These are phyloP conservation scores for Pichia insulana DNA, from an alignment of 805 yeast genomes.

Conservation along the genomic window DNA sequence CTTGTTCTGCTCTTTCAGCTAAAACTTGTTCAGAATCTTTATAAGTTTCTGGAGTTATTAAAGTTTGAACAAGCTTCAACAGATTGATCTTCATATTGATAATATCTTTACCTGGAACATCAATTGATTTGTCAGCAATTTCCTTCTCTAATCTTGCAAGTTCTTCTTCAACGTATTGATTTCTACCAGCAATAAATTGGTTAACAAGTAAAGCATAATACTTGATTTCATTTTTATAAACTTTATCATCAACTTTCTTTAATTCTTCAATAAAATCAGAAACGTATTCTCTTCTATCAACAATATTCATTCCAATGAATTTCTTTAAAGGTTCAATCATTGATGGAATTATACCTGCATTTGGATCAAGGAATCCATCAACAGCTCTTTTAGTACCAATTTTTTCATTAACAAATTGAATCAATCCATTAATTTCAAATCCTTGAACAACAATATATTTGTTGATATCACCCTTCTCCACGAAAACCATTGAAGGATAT, in stretches of 20 bases:
- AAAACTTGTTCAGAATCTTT: constrained; percentile 13
- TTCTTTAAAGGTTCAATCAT: constrained; percentile 25
- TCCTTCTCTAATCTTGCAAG: constrained; percentile 36
- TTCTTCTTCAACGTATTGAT: constrained; percentile 38
- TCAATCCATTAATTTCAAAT: constrained; percentile 39
- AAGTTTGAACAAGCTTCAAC: constrained; percentile 17
- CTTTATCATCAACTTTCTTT: constrained; percentile 24
- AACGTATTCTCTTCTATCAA: constrained; percentile 19
- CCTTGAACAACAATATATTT: constrained; percentile 31
- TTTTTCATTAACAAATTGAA: constrained; percentile 40
- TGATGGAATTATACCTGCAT: constrained; percentile 34
- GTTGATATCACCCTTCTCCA: constrained; percentile 32
- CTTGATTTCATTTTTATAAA: constrained; percentile 23
- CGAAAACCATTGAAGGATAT: constrained; percentile 49
- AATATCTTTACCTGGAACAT: constrained; percentile 38
- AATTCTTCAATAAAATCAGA: constrained; percentile 31
- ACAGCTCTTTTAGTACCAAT: constrained; percentile 33
- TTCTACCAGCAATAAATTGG: constrained; percentile 37
- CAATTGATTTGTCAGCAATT: constrained; percentile 31
- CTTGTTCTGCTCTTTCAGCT: constrained; percentile 7
- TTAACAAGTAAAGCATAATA: constrained; percentile 40
- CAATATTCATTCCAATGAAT: constrained; percentile 24
- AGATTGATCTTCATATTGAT: constrained; percentile 42
- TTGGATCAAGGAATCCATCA: constrained; percentile 31
- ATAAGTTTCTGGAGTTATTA: constrained; percentile 14